Percentiles rank a stretch among this genome's conserved stretches.
phyloP scores from a whole-genome alignment of 768 basidiomycete genomes.

The Inosperma sp. region DNA sequence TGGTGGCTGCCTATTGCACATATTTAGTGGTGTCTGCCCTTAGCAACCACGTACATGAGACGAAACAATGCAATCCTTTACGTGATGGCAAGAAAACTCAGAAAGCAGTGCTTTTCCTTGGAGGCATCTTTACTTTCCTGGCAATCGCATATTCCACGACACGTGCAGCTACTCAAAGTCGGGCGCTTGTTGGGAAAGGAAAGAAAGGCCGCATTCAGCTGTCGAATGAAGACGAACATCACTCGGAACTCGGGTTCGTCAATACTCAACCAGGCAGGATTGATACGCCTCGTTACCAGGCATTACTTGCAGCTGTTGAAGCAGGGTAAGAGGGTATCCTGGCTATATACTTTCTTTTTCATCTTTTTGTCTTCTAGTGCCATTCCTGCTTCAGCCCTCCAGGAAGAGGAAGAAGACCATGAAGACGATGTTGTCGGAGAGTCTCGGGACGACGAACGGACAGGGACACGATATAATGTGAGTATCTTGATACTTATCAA shows the following conservation, averaged over 20 bases:
- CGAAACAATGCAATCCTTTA: constrained; percentile 80
- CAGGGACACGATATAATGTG: constrained; percentile 93
- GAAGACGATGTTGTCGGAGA: constrained; percentile 67
- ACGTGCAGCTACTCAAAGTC: constrained; percentile 91
- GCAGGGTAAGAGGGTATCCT: constrained; percentile 82
- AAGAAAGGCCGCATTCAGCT: constrained; percentile 65
- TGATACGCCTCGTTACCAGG: constrained; percentile 89
- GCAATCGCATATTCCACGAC: constrained; percentile 98
- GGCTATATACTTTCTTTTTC: constrained; percentile 8
- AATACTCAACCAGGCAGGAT: constrained; percentile 79
- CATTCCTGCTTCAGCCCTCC: constrained; percentile 88
- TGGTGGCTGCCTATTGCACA: constrained; percentile 97
- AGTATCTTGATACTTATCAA: constrained; percentile 18
- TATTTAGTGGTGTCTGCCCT: constrained; percentile 94
- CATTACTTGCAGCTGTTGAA: constrained; percentile 90
- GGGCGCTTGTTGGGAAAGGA: constrained; percentile 76
- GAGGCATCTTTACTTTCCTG: constrained; percentile 94
- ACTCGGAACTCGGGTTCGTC: constrained; percentile 71
- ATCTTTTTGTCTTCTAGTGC: constrained; percentile 45
- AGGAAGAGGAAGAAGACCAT: constrained; percentile 76
- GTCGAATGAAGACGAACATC: constrained; percentile 48
- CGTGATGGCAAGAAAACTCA: constrained; percentile 65
- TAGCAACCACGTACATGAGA: constrained; percentile 80
- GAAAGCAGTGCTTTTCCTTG: constrained; percentile 83
- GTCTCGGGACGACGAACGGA: constrained; percentile 84